These are phyloP conservation scores for Claviceps citrina DNA, from an alignment of 2,329 filamentous ascomycete species.

Conservation along the genomic window DNA sequence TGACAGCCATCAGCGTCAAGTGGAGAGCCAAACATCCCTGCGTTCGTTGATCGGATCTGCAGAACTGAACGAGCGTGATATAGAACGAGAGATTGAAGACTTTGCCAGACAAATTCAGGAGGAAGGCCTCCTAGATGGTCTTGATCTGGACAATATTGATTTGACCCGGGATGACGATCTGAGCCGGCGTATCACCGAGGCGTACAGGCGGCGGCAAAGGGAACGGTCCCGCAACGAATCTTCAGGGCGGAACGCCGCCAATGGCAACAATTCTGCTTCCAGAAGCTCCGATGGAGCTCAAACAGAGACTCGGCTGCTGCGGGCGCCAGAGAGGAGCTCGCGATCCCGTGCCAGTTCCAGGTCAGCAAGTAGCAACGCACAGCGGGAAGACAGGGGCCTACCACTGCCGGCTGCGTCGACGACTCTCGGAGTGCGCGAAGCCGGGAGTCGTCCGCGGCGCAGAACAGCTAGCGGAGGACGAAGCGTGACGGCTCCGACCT, in stretches of 20 bases:
- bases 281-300: slow-evolving; percentile 13
- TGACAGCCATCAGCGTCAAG: slow-evolving; percentile 38
- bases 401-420: slow-evolving; percentile 26
- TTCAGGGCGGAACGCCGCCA: slow-evolving; percentile 10
- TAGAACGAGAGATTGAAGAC: slow-evolving; percentile 79
- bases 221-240: slow-evolving; percentile 38
- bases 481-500: slow-evolving; percentile 35
- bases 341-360: slow-evolving; percentile 29
- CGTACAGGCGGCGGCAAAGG: slow-evolving; percentile 62
- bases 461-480: slow-evolving; percentile 40
- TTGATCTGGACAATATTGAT: slow-evolving; percentile 79
- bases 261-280: slow-evolving; percentile 29
- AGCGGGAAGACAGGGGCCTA: slow-evolving; percentile 33
- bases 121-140: slow-evolving; percentile 72
- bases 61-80: slow-evolving; percentile 59
- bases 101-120: slow-evolving; percentile 80
- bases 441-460: slow-evolving; percentile 22
- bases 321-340: slow-evolving; percentile 15
- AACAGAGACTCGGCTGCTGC: slow-evolving; percentile 15
- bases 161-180: slow-evolving; percentile 75
- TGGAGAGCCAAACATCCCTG: slow-evolving; percentile 83
- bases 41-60: slow-evolving; percentile 70
- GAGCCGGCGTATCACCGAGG: slow-evolving; percentile 78
- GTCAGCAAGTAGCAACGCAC: slow-evolving; percentile 27
- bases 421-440: slow-evolving; percentile 18